These are phyloP conservation scores for Trichosporon sp. DNA, from an alignment of 1,284 basidiomycete species.

Conservation along the genomic window DNA sequence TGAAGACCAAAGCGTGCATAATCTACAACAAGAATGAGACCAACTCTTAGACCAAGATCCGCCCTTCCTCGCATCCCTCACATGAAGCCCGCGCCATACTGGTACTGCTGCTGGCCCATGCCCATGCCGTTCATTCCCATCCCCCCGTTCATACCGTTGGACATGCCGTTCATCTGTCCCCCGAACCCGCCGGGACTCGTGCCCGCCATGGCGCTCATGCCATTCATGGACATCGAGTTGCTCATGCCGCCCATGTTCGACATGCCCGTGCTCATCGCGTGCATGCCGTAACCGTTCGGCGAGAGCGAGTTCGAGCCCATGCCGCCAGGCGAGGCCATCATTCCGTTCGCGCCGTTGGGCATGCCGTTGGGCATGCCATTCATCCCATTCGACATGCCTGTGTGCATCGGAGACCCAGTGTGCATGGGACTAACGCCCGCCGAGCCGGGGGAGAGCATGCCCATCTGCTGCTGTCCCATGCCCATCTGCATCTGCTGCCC, in stretches of 20 bases:
- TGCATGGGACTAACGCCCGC: slow-evolving; percentile 3
- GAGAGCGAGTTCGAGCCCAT: not conserved
- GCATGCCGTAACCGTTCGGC: slow-evolving; percentile 19
- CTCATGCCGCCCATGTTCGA: not conserved
- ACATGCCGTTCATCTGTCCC: not conserved
- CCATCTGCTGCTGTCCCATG: not conserved
- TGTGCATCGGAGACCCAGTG: no score
- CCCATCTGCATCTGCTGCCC: not conserved
- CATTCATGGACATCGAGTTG: no score
- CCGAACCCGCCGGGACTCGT: no score
- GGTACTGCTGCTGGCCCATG: not conserved
- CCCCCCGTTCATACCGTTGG: not conserved
- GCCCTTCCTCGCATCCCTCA: not conserved
- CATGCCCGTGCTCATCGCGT: not conserved
- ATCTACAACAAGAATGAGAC: slow-evolving; percentile 10
- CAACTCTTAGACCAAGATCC: not conserved
- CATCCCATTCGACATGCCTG: no score
- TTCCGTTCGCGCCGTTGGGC: slow-evolving; percentile 24
- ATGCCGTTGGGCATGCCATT: not conserved
- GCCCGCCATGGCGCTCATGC: no score
- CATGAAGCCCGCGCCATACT: slow-evolving; percentile 4
- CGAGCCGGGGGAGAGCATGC: not conserved
- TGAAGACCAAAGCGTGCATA: slow-evolving; percentile 9
- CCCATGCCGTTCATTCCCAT: not conserved
- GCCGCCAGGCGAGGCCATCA: slow-evolving; percentile 11